Percentiles rank a stretch among this genome's conserved stretches.
phyloP scores from a whole-genome alignment of 2,329 filamentous ascomycete genomes.

The Harringtonia lauricola region DNA sequence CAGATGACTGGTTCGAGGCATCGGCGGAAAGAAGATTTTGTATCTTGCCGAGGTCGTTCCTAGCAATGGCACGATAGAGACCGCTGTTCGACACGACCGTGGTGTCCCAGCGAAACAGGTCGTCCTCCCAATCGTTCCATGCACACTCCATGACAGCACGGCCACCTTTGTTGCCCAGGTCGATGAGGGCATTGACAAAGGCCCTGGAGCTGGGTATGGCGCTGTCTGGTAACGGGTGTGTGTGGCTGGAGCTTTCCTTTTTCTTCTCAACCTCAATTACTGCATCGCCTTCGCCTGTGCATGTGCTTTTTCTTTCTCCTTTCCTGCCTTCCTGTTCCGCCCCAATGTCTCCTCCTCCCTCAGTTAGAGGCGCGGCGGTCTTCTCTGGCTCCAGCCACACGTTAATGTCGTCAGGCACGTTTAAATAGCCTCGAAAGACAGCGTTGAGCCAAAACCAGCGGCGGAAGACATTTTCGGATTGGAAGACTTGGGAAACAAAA shows the following conservation, averaged over 20 bases:
- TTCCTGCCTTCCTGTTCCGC: no score
- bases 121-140: background rate
- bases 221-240: background rate
- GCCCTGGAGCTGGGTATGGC: background rate
- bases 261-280: background rate
- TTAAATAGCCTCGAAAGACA: background rate
- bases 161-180: background rate
- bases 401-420: background rate
- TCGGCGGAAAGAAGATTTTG: background rate
- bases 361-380: no score
- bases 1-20: background rate
- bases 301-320: no score
- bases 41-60: background rate
- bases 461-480: background rate
- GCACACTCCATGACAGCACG: background rate
- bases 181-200: background rate
- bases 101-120: background rate
- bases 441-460: background rate
- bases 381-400: background rate
- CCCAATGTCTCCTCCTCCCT: no score
- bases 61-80: background rate
- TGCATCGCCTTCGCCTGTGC: no score
- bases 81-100: background rate
- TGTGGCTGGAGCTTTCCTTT: background rate
- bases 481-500: background rate